These are phyloP conservation scores for Ophiostoma himal-ulmi DNA, from an alignment of 2,329 filamentous ascomycete genomes.

Conservation along the genomic window DNA sequence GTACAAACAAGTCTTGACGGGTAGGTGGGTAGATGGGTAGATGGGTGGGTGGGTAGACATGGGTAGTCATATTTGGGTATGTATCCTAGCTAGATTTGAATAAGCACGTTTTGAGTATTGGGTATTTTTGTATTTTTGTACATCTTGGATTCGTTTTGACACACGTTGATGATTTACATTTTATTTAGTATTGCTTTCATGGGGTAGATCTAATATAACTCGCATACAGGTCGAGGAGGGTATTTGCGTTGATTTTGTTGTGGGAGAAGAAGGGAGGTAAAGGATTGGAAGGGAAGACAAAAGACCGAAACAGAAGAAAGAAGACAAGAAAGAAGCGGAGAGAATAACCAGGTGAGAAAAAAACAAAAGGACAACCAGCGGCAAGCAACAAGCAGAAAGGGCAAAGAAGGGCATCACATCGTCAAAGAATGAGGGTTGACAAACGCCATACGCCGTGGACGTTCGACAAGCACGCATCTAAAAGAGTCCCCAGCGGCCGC, in stretches of 20 bases:
- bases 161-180: background rate
- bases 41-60: slow-evolving; percentile 1
- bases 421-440: background rate
- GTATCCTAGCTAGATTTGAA: background rate
- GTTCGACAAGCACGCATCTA: background rate
- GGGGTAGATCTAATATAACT: slow-evolving; percentile 14
- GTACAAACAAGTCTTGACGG: slow-evolving; percentile 60
- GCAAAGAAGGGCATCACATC: slow-evolving; percentile 9
- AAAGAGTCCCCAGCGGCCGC: slow-evolving; percentile 25
- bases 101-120: background rate
- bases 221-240: slow-evolving; percentile 10
- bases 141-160: background rate
- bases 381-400: background rate
- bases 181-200: background rate
- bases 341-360: slow-evolving; percentile 12
- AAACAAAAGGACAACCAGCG: background rate
- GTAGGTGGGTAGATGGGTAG: slow-evolving; percentile 1
- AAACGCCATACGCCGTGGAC: background rate
- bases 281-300: background rate
- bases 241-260: slow-evolving; percentile 10
- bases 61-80: background rate
- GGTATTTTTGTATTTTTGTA: background rate
- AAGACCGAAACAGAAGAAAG: background rate
- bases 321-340: slow-evolving; percentile 8
- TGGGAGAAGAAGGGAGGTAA: background rate